phyloP scores from a whole-genome alignment of 169 alveolate genomes.

The Cryptosporidium ubiquitum region DNA sequence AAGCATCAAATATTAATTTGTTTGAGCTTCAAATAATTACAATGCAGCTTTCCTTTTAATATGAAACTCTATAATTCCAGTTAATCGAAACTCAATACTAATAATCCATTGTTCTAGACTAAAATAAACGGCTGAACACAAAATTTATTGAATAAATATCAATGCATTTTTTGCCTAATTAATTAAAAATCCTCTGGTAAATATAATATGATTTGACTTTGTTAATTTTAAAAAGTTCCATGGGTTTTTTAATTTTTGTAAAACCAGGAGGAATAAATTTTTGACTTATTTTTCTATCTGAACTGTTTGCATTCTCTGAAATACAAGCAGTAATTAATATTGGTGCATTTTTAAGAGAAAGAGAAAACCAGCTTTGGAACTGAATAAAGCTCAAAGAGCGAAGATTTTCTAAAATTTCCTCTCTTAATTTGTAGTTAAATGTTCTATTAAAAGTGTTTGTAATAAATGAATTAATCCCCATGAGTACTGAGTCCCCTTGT shows the following conservation, averaged over 20 bases:
- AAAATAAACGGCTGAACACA: no score
- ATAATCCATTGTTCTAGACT: not conserved
- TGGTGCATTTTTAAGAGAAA: conserved; percentile 25
- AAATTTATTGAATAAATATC: not conserved
- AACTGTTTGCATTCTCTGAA: not conserved
- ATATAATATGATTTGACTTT: conserved; percentile 17
- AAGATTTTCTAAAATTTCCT: not conserved
- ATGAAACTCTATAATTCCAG: no score
- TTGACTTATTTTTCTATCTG: not conserved
- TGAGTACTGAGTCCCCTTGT: not conserved
- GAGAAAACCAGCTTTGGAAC: conserved; percentile 30
- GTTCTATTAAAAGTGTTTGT: conserved; percentile 9
- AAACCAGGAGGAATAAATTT: conserved; percentile 36
- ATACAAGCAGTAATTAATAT: conserved; percentile 29
- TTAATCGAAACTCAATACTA: no score
- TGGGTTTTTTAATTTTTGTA: conserved; percentile 12
- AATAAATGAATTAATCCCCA: not conserved
- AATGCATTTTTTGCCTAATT: not conserved
- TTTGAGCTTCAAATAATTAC: no score
- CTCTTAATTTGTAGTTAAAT: conserved; percentile 14
- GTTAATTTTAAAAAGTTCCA: not conserved
- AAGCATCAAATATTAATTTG: no score
- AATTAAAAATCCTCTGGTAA: conserved; percentile 14
- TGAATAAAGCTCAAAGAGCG: conserved; percentile 4
- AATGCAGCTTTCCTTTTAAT: no score